These are phyloP conservation scores for Chrysanthemum lavandulifolium DNA, from an alignment of 129 eudicot species.

Conservation along the genomic window DNA sequence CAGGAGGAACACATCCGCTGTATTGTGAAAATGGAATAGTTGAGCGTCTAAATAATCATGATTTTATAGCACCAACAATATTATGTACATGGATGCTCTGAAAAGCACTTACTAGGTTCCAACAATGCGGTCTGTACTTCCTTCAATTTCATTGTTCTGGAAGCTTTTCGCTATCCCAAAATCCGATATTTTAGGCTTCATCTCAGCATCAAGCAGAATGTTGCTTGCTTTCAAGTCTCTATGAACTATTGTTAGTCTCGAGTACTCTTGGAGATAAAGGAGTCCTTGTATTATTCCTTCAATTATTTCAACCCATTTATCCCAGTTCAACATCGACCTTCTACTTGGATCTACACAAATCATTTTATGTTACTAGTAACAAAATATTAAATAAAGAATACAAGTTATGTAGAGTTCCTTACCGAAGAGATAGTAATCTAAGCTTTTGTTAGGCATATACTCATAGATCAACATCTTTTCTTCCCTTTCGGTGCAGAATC, in stretches of 20 bases:
- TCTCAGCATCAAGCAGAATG: slow-evolving; percentile 42
- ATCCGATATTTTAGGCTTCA: slow-evolving; percentile 60
- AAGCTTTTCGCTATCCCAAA: slow-evolving; percentile 64
- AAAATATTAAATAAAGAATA: background rate
- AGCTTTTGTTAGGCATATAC: slow-evolving; percentile 53
- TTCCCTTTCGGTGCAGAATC: slow-evolving; percentile 48
- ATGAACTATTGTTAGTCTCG: slow-evolving; percentile 50
- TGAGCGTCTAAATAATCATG: background rate
- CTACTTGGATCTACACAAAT: slow-evolving; percentile 39
- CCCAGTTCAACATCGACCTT: slow-evolving; percentile 39
- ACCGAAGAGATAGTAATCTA: slow-evolving; percentile 55
- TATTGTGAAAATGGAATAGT: background rate
- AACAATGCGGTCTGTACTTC: slow-evolving; percentile 42
- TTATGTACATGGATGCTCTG: no score
- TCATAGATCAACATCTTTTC: slow-evolving; percentile 55
- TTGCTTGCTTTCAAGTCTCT: slow-evolving; percentile 59
- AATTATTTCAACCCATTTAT: slow-evolving; percentile 44
- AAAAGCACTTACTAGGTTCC: slow-evolving; percentile 56
- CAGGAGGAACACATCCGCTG: slow-evolving; percentile 62
- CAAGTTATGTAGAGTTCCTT: background rate
- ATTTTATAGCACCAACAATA: no score
- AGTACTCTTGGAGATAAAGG: slow-evolving; percentile 59
- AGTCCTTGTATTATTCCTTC: slow-evolving; percentile 62
- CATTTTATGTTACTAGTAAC: background rate
- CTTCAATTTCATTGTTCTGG: slow-evolving; percentile 45